These are phyloP conservation scores for Kluyveromyces sp. DNA, from an alignment of 1,139 yeast genomes.

Conservation along the genomic window DNA sequence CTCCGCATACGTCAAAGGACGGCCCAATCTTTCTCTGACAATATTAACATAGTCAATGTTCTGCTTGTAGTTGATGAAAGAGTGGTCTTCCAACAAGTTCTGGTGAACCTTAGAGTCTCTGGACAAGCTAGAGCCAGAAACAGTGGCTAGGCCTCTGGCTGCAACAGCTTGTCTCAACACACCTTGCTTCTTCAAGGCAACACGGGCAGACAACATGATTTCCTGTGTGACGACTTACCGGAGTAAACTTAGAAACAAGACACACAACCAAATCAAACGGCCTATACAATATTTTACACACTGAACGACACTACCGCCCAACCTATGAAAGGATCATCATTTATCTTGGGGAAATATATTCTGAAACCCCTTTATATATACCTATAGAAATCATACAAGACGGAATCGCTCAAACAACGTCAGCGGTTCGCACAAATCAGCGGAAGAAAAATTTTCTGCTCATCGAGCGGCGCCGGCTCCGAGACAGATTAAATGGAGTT, in stretches of 20 bases:
- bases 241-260: too few relatives aligned
- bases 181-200: constrained; percentile 25
- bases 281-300: background rate
- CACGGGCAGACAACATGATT: constrained; percentile 37
- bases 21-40: constrained; percentile 77
- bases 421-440: background rate
- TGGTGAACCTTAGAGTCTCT: constrained; percentile 90
- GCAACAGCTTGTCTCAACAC: constrained; percentile 5
- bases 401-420: background rate
- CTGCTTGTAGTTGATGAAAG: constrained; percentile 72
- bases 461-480: background rate
- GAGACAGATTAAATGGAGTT: constrained; percentile 3
- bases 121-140: constrained; percentile 51
- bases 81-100: constrained; percentile 82
- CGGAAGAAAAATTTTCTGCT: background rate
- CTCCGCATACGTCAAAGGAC: constrained; percentile 97
- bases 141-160: constrained; percentile 83
- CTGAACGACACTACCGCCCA: background rate
- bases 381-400: background rate
- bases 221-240: constrained; percentile 3
- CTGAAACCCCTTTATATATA: background rate
- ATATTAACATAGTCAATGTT: constrained; percentile 78
- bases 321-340: too few relatives aligned
- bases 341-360: background rate
- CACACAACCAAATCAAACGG: too few relatives aligned